A percentile compares a stretch with the other conserved stretches of the same genome.
phyloP scores from a whole-genome alignment of 257 asterid genomes.

The Solanum tarapatanum region DNA sequence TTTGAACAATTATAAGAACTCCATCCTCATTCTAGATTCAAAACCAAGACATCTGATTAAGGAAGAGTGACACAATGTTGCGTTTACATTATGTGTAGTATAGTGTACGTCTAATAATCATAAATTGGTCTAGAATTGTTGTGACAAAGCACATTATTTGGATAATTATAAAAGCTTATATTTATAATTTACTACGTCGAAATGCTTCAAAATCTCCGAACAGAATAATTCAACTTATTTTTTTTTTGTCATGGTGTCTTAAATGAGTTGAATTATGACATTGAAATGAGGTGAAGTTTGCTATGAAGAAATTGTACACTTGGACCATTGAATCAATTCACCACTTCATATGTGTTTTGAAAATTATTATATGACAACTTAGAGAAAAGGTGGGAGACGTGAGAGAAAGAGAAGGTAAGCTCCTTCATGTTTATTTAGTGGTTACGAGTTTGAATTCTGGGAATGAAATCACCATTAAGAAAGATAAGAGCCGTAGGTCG shows the following conservation, averaged over 20 bases:
- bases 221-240: not conserved
- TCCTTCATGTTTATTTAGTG: not conserved
- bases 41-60: not conserved
- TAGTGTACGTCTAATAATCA: not conserved
- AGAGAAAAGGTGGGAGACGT: not conserved
- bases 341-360: not conserved
- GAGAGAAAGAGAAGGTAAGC: not conserved
- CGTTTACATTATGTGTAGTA: not conserved
- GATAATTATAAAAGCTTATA: not conserved
- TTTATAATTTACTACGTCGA: not conserved
- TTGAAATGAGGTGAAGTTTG: no score
- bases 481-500: not conserved
- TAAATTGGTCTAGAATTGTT: not conserved
- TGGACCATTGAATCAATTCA: not conserved
- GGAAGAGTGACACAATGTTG: not conserved
- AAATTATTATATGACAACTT: not conserved
- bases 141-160: not conserved
- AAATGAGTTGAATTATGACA: no score
- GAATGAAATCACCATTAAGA: not conserved
- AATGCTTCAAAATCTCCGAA: not conserved
- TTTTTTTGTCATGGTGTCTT: not conserved
- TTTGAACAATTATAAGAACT: not conserved
- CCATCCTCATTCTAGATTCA: rapidly evolving
- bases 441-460: no score
- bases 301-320: not conserved